A percentile compares a stretch with the other conserved stretches of the same genome.
Conservation (phyloP, 2,329 filamentous ascomycete species). For the Monilinia fructicola region DNA sequence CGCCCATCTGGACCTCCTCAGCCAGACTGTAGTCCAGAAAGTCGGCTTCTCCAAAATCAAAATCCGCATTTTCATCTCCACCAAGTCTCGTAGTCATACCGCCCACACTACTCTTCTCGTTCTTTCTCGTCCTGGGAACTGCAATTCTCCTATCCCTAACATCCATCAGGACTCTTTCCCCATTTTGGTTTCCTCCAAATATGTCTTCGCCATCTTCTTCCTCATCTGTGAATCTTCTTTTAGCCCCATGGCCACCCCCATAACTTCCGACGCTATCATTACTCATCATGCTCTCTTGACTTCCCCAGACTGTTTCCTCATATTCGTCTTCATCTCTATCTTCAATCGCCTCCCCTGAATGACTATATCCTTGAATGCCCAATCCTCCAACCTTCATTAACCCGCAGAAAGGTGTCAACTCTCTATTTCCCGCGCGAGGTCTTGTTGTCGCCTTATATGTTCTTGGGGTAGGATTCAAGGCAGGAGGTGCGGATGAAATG, state of each 20-base stretch:
- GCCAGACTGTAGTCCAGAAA: conserved; percentile 53
- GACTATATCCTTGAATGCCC: conserved; percentile 48
- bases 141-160: conserved; percentile 32
- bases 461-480: conserved; percentile 38
- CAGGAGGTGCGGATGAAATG: conserved; percentile 20
- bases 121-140: conserved; percentile 30
- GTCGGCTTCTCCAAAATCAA: conserved; percentile 66
- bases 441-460: conserved; percentile 32
- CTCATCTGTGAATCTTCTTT: conserved; percentile 35
- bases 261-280: conserved; percentile 26
- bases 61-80: conserved; percentile 49
- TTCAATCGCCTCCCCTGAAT: conserved; percentile 41
- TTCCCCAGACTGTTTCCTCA: conserved; percentile 36
- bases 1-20: conserved; percentile 39
- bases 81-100: conserved; percentile 27
- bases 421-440: conserved; percentile 44
- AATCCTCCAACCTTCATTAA: conserved; percentile 73
- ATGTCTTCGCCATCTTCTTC: conserved; percentile 30
- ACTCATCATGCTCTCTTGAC: conserved; percentile 34
- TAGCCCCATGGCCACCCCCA: conserved; percentile 26
- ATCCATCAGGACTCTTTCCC: conserved; percentile 27
- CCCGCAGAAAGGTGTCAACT: conserved; percentile 79
- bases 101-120: conserved; percentile 32
- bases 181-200: conserved; percentile 11
- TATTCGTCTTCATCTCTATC: conserved; percentile 39